Base-by-base conservation (phyloP, 257 asterid genomes). In the Handroanthus guayacan region DNA sequence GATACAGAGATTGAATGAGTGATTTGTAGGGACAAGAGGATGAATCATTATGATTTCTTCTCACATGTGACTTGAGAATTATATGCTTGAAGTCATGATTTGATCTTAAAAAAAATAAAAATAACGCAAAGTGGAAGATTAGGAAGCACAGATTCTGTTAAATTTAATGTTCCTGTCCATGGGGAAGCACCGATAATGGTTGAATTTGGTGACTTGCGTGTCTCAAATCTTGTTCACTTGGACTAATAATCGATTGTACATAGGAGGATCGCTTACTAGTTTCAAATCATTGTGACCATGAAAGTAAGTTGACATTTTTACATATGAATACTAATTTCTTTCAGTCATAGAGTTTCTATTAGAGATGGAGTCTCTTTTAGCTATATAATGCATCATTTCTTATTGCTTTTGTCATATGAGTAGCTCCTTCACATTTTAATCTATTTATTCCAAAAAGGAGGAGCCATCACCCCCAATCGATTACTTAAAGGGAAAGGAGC, bases 391-490 rank as follows among this genome's bases (percentile, higher is more conserved):
- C 18, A 61, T 37, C 62, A 37, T 20, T n/a, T 61, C 34, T 54
- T 71, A 67, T 18, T 36, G 56, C 48, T 75, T 52, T 37, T 69
- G 60, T 77, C 67, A 13, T 62, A 18, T 69, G 62, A 51, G 48
- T 64, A 74, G 52, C 69, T 65, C 76, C 72, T 82, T 31, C 20
- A 18, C 72, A 18, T 66, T 36, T 65, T 57, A 70, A 57, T 52
- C 31, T 71, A 63, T 76, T 60, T 52, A 62, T 82, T 81, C 41
- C 68, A 47, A 74, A 61, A 62, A 93, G 96, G 95, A 83, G 83
- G 85, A 81, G 31, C 31, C 31, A 1, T 25, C 31, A 25, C 31
- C 31, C 31, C 31, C 31, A 1, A 25, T 25, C 1, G 31, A 25
- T 25, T 25, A 25, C 31, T 25, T 25, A 25, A 25, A 25, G 31